Base-by-base conservation (phyloP, 73 alveolate genomes). In the Urostyla sp. region DNA sequence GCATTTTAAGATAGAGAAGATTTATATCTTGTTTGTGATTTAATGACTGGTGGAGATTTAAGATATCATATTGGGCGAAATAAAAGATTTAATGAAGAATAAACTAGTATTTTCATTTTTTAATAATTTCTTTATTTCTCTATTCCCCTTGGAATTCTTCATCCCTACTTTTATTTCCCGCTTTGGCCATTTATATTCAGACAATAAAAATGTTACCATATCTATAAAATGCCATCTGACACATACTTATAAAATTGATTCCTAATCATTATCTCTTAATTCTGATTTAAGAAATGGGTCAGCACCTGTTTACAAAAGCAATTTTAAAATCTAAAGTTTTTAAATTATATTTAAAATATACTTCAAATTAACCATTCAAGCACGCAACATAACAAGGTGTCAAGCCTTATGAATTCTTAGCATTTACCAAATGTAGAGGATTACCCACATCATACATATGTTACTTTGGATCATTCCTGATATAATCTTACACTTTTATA, bases 1-100 rank as follows among this genome's bases (percentile, higher is more conserved):
- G 98, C 99, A 10, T 96, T 96, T 52, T 94, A 95, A 87, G 99
- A 96, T 77, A 75, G 97, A 74, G 97, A 90, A 40, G 80, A 93
- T 85, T 84, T 95, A 72, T 96, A 96, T 84, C 60, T 96, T 56
- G 94, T 96, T 28, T 85, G 92, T 90, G 99, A 96, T 59, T 78
- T 91, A 44, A 69, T 96, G 58, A 83, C 95, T 20, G 99, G 99
- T 31, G 99, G 99, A 0, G 99, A 97, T 67, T 74, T 97, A 34
- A 85, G 99, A 73, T 97, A 79, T 82, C 98, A 96, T 60, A 85
- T 96, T 0, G 93, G 96, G 24, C 74, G 82, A 31, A 89, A 84
- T 48, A 75, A 91, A 72, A 91, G 88, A 67, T 97, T 97, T 60
- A 91, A 88, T 20, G 99, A 97, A 83, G 96, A 89, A 60, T 82